Base-by-base conservation (phyloP, 192 early-diverging fungal genomes). In the Fimicolochytrium jonesii region DNA sequence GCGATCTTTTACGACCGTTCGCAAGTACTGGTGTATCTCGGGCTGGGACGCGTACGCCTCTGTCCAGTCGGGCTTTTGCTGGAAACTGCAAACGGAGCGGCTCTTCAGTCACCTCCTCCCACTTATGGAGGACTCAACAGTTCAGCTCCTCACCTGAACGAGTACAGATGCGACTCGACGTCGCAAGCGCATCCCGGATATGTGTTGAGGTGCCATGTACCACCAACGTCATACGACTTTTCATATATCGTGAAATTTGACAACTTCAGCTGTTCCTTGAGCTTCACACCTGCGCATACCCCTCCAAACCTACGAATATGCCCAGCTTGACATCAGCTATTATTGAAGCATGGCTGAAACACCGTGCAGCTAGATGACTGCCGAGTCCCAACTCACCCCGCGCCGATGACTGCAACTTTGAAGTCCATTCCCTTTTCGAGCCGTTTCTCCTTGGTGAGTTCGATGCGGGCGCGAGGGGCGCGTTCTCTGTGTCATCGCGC, bases 181-280 rank as follows among this genome's bases (percentile, higher is more conserved):
- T 84, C 82, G 51, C 82, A 84, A 0, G 73, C 79, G 25, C 72
- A 72, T 4, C 79, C 77, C 9, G 78, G 76, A 32, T 76, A 76
- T 17, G 46, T 37, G 51, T 79, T 76, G 22, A 48, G 36, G 15
- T 51, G 47, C 81, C 81, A 83, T 10, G 77, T 79, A 22, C 81
- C 81, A 9, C 81, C 81, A n/a, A 83, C 59, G 33, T 77, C 76
- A 3, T 63, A 41, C 3, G 63, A 59, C 32, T 62, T 66, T 43
- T 83, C 81, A 49, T 78, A 78, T 28, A 83, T 61, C 18, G 69
- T 49, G 23, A 73, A 69, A 20, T 52, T 28, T 17, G 56, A 42
- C 39, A 78, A 50, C 31, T 71, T 71, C 34, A 83, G 44, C 20
- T 80, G 59, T 10, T 74, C 71, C 39, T 71, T 64, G 0, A 83